phyloP scores from a whole-genome alignment of 176 grass and related monocot species.

The Miscanthus lutarioriparius region DNA sequence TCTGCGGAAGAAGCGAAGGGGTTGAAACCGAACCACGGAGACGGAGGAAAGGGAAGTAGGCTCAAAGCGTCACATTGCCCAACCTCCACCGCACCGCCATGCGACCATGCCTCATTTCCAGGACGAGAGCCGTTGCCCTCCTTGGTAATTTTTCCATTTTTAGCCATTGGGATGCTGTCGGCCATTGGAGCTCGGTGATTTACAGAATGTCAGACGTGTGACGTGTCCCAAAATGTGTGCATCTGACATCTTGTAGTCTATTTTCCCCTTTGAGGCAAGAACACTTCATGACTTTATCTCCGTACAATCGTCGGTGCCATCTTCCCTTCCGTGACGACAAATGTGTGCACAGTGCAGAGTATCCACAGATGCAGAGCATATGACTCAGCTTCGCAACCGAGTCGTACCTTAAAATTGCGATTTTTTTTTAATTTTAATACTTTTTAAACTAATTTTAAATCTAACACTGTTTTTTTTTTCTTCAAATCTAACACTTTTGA shows the following conservation, averaged over 20 bases:
- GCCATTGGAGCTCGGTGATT: slow-evolving; percentile 20
- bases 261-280: too few species aligned
- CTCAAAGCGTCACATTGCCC: slow-evolving; percentile 41
- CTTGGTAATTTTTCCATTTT: slow-evolving; percentile 36
- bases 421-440: too few species aligned
- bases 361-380: neutral
- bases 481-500: too few species aligned
- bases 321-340: neutral
- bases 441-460: too few species aligned
- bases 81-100: slow-evolving; percentile 32
- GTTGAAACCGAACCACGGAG: too few species aligned
- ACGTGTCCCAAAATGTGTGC: neutral
- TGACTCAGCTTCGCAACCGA: neutral
- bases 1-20: too few species aligned
- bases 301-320: neutral
- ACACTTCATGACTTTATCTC: too few species aligned
- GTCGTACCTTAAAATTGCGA: neutral
- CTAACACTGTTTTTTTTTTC: too few species aligned
- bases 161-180: slow-evolving; percentile 29
- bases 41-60: slow-evolving; percentile 50
- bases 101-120: slow-evolving; percentile 32
- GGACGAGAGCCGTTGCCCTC: slow-evolving; percentile 15
- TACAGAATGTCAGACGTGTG: too few species aligned
- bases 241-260: too few species aligned
- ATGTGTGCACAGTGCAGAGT: neutral